Evolutionary conservation across 2,329 filamentous ascomycete species (phyloP).

Genomic region (Davidsoniella neocaledoniae): DNA sequence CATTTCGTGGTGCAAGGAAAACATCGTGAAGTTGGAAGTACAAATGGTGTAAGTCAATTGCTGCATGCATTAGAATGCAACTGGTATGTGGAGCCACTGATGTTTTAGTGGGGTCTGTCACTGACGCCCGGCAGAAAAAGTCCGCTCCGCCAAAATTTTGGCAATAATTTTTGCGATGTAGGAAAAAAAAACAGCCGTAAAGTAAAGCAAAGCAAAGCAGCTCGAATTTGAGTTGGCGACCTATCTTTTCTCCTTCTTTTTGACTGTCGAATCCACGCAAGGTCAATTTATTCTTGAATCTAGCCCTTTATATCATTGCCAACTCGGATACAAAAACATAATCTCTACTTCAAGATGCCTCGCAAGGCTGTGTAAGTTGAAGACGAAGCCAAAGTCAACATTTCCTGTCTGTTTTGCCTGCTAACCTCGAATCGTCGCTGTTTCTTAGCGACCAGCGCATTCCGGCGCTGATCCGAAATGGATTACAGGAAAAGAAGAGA

Average conservation of each 20-base stretch:
- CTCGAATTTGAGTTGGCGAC: neutral
- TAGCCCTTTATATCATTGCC: too few species aligned
- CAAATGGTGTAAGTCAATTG: neutral
- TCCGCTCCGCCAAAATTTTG: slow-evolving; percentile 21
- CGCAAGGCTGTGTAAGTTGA: slow-evolving; percentile 38
- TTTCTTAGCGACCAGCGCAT: slow-evolving; percentile 64
- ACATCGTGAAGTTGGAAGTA: neutral
- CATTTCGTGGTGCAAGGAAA: neutral
- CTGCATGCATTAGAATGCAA: neutral
- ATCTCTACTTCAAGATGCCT: slow-evolving; percentile 30
- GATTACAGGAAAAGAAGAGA: slow-evolving; percentile 86
- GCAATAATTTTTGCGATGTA: slow-evolving; percentile 15
- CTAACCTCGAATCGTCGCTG: neutral
- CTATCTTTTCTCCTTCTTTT: too few species aligned
- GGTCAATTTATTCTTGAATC: too few species aligned
- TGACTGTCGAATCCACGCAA: too few species aligned
- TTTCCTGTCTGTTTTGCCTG: neutral
- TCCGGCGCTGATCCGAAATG: slow-evolving; percentile 79
- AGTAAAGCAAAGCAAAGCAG: slow-evolving; percentile 7
- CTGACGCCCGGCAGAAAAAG: slow-evolving; percentile 26
- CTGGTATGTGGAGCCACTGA: neutral
- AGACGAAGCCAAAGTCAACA: neutral
- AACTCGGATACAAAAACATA: neutral
- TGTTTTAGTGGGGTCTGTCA: neutral
- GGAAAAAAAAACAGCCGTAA: neutral